phyloP scores from a whole-genome alignment of 2,329 filamentous ascomycete species.

The Leptographium flavum region DNA sequence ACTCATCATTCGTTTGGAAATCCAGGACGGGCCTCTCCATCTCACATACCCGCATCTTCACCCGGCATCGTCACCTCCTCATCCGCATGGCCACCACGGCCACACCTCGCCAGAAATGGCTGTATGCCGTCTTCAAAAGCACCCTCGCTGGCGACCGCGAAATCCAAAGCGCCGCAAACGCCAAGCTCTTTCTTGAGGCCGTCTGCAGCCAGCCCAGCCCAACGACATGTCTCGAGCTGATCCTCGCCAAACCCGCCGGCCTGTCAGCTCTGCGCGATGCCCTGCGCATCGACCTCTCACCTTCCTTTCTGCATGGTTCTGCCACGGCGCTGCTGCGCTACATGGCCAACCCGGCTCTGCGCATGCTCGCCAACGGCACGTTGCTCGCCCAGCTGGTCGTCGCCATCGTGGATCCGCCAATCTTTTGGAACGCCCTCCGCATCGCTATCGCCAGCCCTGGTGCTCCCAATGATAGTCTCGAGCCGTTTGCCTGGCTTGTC shows the following conservation, averaged over 20 bases:
- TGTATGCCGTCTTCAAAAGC: not conserved
- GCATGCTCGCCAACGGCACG: not conserved
- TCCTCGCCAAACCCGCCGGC: slow-evolving; percentile 15
- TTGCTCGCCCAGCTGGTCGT: not conserved
- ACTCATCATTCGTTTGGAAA: not conserved
- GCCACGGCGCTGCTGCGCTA: not conserved
- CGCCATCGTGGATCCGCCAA: not conserved
- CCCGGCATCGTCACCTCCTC: not conserved
- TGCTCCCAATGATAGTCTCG: not conserved
- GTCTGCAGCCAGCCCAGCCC: slow-evolving; percentile 10
- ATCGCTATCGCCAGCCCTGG: not conserved
- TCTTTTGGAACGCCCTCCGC: not conserved
- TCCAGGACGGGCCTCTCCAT: too few species aligned
- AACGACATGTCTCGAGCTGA: slow-evolving; percentile 14
- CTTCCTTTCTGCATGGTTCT: slow-evolving; percentile 17
- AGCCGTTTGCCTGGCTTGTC: not conserved
- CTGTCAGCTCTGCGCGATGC: slow-evolving; percentile 14
- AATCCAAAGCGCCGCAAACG: slow-evolving; percentile 11
- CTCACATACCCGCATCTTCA: not conserved
- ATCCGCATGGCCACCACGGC: too few species aligned
- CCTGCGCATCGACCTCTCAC: slow-evolving; percentile 14
- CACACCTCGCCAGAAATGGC: not conserved
- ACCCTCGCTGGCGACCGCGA: slow-evolving; percentile 13
- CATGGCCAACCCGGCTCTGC: not conserved
- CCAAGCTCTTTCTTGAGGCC: slow-evolving; percentile 19